These are phyloP conservation scores for Tilletia walkeri DNA, from an alignment of 1,284 basidiomycete genomes.

Conservation along the genomic window DNA sequence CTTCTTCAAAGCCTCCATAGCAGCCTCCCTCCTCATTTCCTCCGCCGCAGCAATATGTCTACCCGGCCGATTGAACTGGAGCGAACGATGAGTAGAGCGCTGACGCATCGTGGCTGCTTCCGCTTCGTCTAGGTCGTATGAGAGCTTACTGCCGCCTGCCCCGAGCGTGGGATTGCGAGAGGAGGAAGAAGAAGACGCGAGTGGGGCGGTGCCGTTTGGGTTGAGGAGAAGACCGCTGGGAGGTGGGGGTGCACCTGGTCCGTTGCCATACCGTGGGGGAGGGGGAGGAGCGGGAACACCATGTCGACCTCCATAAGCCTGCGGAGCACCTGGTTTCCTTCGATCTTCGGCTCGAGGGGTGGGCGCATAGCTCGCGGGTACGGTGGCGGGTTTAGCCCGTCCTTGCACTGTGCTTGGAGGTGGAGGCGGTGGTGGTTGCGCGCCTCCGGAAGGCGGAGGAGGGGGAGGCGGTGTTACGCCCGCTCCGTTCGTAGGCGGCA, in stretches of 20 bases:
- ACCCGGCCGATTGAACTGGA: constrained; percentile 51
- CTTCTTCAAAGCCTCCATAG: constrained; percentile 86
- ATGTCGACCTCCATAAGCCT: neutral
- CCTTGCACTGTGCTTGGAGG: neutral
- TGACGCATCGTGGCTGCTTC: constrained; percentile 17
- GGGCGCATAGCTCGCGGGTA: neutral
- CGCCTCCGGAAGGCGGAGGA: neutral
- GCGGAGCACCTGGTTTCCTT: neutral
- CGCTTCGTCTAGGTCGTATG: constrained; percentile 24
- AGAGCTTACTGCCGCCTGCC: neutral
- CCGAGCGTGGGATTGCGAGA: neutral
- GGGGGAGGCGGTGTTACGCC: neutral
- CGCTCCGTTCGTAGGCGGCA: no score
- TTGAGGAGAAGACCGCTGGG: neutral
- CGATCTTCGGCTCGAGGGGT: neutral
- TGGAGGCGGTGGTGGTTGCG: neutral
- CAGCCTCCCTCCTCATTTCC: constrained; percentile 58
- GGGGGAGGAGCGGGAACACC: neutral
- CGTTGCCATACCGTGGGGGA: neutral
- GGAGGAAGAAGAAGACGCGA: neutral
- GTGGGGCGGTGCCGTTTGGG: neutral
- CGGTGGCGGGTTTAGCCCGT: neutral
- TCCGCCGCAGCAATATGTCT: constrained; percentile 49
- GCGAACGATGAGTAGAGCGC: constrained; percentile 36
- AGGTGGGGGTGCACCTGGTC: neutral